These are phyloP conservation scores for Magnusiomyces tetraspermus DNA, from an alignment of 1,139 yeast genomes.

Conservation along the genomic window DNA sequence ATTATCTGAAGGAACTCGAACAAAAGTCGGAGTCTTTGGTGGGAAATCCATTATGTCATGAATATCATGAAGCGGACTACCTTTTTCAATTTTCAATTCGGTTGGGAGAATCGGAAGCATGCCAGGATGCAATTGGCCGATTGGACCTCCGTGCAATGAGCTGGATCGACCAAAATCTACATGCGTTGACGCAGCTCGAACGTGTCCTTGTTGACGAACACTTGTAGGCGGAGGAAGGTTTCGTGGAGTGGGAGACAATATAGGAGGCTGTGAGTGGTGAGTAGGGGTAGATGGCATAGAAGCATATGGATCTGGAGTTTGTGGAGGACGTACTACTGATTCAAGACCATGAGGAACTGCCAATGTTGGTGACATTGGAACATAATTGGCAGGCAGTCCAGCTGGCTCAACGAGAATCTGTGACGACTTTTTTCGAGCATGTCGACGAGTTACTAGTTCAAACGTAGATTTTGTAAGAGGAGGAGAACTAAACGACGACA, in stretches of 20 bases:
- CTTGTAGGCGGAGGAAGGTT: not conserved
- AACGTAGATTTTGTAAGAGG: not conserved
- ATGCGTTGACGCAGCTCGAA: not conserved
- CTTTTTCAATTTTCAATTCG: not conserved
- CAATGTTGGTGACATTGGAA: conserved; percentile 14
- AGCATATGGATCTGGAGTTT: not conserved
- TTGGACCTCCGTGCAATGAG: not conserved
- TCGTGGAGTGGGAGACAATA: not conserved
- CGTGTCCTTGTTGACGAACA: not conserved
- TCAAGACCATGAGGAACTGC: conserved; percentile 12
- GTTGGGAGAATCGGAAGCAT: too few species aligned
- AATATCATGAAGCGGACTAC: not conserved
- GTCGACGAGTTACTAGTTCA: conserved; percentile 11
- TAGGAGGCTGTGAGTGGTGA: not conserved
- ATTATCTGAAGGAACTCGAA: not conserved
- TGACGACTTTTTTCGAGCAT: conserved; percentile 29
- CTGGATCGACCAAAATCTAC: not conserved
- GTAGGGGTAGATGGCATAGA: not conserved
- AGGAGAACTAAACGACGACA: too few species aligned
- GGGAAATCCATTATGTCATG: too few species aligned
- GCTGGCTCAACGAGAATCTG: conserved; percentile 32
- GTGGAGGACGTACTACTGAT: conserved; percentile 6
- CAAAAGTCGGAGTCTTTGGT: not conserved
- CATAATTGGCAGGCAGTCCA: conserved; percentile 15
- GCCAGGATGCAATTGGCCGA: not conserved